Percentiles rank a stretch among this genome's conserved stretches.
These are phyloP conservation scores for Pelargonium fulgidum DNA, from an alignment of 441 rosid species.

Conservation along the genomic window DNA sequence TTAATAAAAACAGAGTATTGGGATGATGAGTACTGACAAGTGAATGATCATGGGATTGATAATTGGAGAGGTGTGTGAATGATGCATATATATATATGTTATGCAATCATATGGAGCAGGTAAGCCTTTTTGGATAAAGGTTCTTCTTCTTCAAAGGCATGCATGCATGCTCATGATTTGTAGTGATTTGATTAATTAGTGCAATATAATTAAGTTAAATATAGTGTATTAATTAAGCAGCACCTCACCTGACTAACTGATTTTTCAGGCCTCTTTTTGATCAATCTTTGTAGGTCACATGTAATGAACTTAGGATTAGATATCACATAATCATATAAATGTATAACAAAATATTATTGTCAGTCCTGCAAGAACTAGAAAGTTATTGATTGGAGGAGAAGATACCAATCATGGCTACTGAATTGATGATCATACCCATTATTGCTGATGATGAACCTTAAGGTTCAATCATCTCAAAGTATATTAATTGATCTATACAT, in stretches of 20 bases:
- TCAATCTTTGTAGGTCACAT: slow-evolving; percentile 6
- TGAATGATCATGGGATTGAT: slow-evolving; percentile 32
- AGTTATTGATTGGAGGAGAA: slow-evolving; percentile 7
- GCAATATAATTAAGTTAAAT: slow-evolving; percentile 12
- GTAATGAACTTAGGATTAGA: slow-evolving; percentile 6
- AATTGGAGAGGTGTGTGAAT: slow-evolving; percentile 18
- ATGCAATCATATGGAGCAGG: slow-evolving; percentile 30
- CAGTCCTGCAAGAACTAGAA: slow-evolving; percentile 8
- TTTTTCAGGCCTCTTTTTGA: neutral
- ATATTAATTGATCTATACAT: too few relatives aligned
- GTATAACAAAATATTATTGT: neutral
- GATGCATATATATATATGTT: slow-evolving; percentile 17
- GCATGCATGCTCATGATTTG: slow-evolving; percentile 22
- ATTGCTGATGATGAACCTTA: slow-evolving; percentile 10
- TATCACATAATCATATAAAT: neutral
- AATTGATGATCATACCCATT: slow-evolving; percentile 17
- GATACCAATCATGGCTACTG: slow-evolving; percentile 19
- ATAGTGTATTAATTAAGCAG: neutral
- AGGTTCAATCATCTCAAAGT: too few relatives aligned
- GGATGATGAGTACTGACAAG: slow-evolving; percentile 34
- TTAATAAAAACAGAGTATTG: slow-evolving; percentile 4
- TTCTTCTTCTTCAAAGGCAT: neutral
- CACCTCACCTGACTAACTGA: neutral
- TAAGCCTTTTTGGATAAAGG: slow-evolving; percentile 22
- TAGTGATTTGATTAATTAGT: slow-evolving; percentile 13